Evolutionary conservation across 805 yeast species (phyloP).

Genomic region (Blastobotrys americana): DNA sequence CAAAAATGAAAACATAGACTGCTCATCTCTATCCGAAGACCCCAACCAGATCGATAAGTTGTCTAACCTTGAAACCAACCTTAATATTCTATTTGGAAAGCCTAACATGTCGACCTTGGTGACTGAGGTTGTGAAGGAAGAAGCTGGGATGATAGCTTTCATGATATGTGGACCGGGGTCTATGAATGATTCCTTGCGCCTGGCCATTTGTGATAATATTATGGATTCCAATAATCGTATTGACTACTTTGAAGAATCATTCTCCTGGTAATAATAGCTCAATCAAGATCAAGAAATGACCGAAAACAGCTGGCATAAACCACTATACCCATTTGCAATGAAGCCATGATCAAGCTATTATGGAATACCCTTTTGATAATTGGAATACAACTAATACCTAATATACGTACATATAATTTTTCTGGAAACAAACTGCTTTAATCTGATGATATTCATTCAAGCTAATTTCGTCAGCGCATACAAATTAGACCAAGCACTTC

Average conservation of each 20-base stretch:
- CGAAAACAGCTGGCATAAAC: no score
- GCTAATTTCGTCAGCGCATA: no score
- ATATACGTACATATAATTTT: no score
- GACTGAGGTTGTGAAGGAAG: constrained; percentile 26
- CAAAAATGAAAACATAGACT: not conserved
- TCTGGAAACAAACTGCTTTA: no score
- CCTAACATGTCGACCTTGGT: constrained; percentile 41
- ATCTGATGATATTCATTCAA: no score
- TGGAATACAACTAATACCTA: no score
- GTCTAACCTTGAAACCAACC: not conserved
- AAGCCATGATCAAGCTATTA: no score
- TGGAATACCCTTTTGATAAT: no score
- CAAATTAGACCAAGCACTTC: no score
- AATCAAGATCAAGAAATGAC: no score
- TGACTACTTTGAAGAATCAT: constrained; percentile 61
- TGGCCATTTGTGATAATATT: constrained; percentile 38
- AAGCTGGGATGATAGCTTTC: constrained; percentile 40
- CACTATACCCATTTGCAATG: no score
- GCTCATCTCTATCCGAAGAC: not conserved
- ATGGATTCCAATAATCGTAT: constrained; percentile 39
- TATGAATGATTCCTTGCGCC: constrained; percentile 49
- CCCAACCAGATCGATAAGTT: not conserved
- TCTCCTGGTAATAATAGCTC: constrained; percentile 53
- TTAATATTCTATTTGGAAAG: constrained; percentile 25
- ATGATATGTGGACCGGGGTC: constrained; percentile 54